Conservation (phyloP, 1,284 basidiomycete genomes). For the Hymenochaete sp. region DNA sequence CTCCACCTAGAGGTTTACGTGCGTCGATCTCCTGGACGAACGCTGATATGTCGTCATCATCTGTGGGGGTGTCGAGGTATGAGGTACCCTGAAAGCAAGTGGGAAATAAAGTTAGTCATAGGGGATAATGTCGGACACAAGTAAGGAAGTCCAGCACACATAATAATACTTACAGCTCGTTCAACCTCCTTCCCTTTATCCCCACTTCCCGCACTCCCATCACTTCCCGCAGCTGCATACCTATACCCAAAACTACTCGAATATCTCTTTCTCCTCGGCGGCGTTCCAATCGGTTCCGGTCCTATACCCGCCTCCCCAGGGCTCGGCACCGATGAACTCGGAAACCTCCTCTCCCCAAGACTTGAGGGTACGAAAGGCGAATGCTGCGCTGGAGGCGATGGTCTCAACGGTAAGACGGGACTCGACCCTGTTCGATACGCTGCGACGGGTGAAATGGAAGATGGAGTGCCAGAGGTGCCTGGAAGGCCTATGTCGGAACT, state of each 20-base stretch:
- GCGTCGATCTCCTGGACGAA: conserved; percentile 69
- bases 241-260: conserved; percentile 68
- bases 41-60: conserved; percentile 67
- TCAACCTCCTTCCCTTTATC: conserved; percentile 29
- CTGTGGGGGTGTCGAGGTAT: conserved; percentile 39
- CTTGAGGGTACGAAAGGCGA: conserved; percentile 38
- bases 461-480: conserved; percentile 11
- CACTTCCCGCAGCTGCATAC: conserved; percentile 37
- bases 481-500: not conserved
- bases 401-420: conserved; percentile 29
- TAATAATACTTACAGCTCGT: conserved; percentile 26
- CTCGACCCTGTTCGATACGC: conserved; percentile 27
- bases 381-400: conserved; percentile 33
- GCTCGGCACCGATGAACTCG: no score
- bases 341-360: conserved; percentile 35
- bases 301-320: conserved; percentile 8
- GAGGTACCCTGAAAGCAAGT: conserved; percentile 29
- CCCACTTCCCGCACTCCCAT: conserved; percentile 34
- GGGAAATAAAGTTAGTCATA: not conserved
- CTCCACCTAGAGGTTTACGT: conserved; percentile 46
- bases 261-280: conserved; percentile 28
- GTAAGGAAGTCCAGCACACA: not conserved
- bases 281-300: conserved; percentile 12
- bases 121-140: not conserved
- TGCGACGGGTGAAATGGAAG: conserved; percentile 1